A percentile compares a stretch with the other conserved stretches of the same genome.
Evolutionary conservation across 1,284 basidiomycete species (phyloP).

Genomic region (Phellopilus nigrolimitatus): DNA sequence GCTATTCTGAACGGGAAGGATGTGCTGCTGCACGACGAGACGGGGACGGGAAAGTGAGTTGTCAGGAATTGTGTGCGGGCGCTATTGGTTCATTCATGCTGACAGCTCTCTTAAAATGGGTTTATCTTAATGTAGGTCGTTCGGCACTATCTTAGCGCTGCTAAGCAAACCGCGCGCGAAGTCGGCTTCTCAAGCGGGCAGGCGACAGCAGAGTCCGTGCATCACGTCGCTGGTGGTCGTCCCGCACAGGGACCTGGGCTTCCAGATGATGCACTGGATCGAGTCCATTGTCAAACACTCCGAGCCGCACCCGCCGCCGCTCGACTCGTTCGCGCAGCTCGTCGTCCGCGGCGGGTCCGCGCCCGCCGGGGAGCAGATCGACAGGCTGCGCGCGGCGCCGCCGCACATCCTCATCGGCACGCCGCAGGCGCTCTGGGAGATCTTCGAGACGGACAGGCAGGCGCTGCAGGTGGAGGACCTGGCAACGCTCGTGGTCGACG

Average conservation of each 20-base stretch:
- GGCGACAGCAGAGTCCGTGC: conserved; percentile 23
- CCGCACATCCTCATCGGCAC: conserved; percentile 71
- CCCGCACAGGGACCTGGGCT: conserved; percentile 69
- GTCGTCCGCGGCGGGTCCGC: conserved; percentile 45
- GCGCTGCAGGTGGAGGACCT: conserved; percentile 43
- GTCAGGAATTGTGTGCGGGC: background rate
- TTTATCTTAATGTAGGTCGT: conserved; percentile 45
- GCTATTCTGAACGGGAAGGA: conserved; percentile 54
- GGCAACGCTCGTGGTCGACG: conserved; percentile 63
- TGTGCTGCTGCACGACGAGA: conserved; percentile 60
- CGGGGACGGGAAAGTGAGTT: conserved; percentile 73
- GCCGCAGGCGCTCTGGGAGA: conserved; percentile 60
- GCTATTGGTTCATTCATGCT: conserved; percentile 1
- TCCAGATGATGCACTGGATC: conserved; percentile 67
- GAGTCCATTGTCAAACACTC: conserved; percentile 41
- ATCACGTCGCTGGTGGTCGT: conserved; percentile 59
- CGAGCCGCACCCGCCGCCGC: conserved; percentile 27
- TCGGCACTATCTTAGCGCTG: conserved; percentile 61
- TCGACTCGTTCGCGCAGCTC: conserved; percentile 51
- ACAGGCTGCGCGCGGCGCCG: conserved; percentile 36
- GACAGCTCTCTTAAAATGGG: background rate
- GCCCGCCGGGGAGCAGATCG: conserved; percentile 32
- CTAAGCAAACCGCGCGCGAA: conserved; percentile 46
- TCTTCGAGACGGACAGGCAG: conserved; percentile 39
- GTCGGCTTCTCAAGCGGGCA: conserved; percentile 11